phyloP scores from a whole-genome alignment of 139 green algal species.

The Chloropicon primus region DNA sequence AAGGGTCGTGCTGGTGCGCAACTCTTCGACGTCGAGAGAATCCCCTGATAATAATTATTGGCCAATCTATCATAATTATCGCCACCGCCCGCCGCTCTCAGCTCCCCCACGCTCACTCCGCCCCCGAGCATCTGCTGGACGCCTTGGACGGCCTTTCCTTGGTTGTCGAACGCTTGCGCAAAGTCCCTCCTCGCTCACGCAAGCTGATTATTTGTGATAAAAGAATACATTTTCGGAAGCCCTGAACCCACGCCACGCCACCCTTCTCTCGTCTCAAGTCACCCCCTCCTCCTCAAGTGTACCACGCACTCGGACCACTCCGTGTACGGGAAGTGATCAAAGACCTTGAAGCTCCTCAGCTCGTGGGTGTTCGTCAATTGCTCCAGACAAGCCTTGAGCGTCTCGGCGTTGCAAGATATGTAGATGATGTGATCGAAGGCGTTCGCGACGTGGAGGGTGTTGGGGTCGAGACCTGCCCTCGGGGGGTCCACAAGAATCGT shows the following conservation, averaged over 20 bases:
- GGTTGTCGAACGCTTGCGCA: no score
- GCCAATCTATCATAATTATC: no score
- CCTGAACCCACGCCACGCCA: background rate
- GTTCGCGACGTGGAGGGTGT: background rate
- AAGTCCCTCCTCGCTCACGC: background rate
- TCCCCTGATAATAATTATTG: no score
- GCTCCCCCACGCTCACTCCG: no score
- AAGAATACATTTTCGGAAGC: background rate
- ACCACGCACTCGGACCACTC: constrained; percentile 2
- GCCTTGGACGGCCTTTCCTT: no score
- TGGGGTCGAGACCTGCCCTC: constrained; percentile 1
- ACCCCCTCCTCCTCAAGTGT: background rate
- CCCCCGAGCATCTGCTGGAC: no score
- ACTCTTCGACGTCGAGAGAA: no score
- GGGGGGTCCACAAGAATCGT: constrained; percentile 6
- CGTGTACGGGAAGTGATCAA: constrained; percentile 8
- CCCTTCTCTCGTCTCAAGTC: background rate
- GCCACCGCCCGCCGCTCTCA: no score
- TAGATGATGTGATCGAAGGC: background rate
- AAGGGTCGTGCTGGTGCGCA: no score
- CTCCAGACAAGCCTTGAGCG: background rate
- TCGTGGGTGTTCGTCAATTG: background rate
- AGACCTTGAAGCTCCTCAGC: background rate
- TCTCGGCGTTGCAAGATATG: constrained; percentile 5
- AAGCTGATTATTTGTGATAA: background rate